A percentile compares a stretch with the other conserved stretches of the same genome.
Evolutionary conservation across 1,139 yeast genomes (phyloP).

Genomic region (Pichia sp.): DNA sequence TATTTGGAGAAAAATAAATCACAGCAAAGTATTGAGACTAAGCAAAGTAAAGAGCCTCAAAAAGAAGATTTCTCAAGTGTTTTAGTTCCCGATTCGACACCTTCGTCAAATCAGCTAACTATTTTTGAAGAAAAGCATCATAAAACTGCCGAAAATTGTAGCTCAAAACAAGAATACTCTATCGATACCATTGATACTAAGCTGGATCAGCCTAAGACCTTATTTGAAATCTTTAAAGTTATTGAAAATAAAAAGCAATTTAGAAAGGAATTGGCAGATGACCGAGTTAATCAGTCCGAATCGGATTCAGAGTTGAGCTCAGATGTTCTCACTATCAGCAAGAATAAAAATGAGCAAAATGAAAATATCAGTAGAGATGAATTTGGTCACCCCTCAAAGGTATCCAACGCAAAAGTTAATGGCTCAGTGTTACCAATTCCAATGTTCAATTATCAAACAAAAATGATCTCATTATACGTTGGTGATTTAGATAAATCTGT

Average conservation of each 20-base stretch:
- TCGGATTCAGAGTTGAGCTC: constrained; percentile 16
- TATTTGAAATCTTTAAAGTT: constrained; percentile 7
- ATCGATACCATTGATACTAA: constrained; percentile 6
- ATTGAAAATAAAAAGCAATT: neutral
- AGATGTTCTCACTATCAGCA: constrained; percentile 12
- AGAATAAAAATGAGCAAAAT: neutral
- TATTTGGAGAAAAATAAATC: constrained; percentile 16
- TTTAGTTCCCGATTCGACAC: neutral
- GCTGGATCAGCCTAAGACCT: constrained; percentile 3
- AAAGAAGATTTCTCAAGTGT: neutral
- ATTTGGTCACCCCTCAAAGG: neutral
- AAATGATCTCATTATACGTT: constrained; percentile 38
- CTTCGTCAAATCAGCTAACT: constrained; percentile 1
- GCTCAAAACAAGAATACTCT: neutral
- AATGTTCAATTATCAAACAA: constrained; percentile 8
- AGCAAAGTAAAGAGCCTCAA: neutral
- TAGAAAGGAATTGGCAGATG: neutral
- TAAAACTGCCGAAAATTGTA: neutral
- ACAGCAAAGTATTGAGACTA: constrained; percentile 5
- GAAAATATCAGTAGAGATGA: neutral
- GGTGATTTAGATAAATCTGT: constrained; percentile 44
- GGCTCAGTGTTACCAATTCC: neutral
- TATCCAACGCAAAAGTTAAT: neutral
- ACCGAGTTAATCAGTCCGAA: neutral
- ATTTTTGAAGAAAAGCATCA: constrained; percentile 1